Evolutionary conservation across 2,329 filamentous ascomycete species (phyloP).

Genomic region (Aspergillus spinulosporus): DNA sequence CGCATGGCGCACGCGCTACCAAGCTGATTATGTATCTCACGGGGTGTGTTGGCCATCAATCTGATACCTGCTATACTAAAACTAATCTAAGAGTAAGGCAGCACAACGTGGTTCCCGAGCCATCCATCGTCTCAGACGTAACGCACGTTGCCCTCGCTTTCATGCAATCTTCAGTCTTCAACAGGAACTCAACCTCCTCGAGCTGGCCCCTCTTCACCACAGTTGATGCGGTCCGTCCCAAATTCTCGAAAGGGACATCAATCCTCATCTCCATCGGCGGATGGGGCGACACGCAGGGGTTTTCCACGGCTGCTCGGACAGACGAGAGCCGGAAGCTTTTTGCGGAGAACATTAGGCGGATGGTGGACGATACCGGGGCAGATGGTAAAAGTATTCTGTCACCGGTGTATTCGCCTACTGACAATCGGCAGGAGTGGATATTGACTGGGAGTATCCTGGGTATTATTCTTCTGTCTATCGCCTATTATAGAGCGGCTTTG

Average conservation of each 20-base stretch:
- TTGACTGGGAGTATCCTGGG: slow-evolving; percentile 17
- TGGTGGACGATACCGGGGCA: slow-evolving; percentile 8
- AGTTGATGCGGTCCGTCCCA: background rate
- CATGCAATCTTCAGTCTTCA: slow-evolving; percentile 6
- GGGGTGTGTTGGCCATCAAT: background rate
- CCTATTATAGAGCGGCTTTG: too few relatives aligned
- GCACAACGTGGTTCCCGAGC: slow-evolving; percentile 6
- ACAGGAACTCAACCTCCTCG: background rate
- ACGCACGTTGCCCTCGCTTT: slow-evolving; percentile 11
- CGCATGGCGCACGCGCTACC: background rate
- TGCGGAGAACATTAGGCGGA: slow-evolving; percentile 5
- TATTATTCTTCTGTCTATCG: background rate
- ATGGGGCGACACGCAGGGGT: slow-evolving; percentile 13
- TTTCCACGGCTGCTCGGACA: background rate
- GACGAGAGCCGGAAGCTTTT: slow-evolving; percentile 4
- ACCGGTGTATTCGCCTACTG: background rate
- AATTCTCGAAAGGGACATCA: background rate
- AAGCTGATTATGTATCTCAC: background rate
- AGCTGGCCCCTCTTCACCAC: slow-evolving; percentile 10
- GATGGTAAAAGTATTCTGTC: slow-evolving; percentile 2
- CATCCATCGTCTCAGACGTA: background rate
- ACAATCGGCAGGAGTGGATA: slow-evolving; percentile 7
- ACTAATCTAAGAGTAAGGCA: background rate
- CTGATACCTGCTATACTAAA: background rate
- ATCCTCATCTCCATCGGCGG: slow-evolving; percentile 9